Evolutionary conservation across 129 eudicot species (phyloP), one percentile per base, ranked within the genome.

Genomic region (Dittrichia graveolens): DNA sequence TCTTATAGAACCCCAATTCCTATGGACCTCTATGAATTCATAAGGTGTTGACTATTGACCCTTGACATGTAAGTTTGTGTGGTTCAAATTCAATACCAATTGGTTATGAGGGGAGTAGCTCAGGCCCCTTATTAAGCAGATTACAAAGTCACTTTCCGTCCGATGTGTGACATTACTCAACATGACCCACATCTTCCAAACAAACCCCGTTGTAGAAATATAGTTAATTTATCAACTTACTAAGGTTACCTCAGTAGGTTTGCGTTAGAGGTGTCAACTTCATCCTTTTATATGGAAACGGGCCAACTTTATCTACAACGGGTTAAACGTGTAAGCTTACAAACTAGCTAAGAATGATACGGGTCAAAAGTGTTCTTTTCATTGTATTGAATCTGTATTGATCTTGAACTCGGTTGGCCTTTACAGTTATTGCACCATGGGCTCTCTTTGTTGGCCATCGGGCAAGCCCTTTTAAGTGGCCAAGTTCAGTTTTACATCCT

Each of bases 361-460:
- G 7, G 39, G 37, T 68, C 45, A 52, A 9, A 37, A 2, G 1
- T 42, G n/a, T 48, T 66, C 8, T 5, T 34, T 35, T 14, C 19
- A 18, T 31, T 39, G 39, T 55, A 54, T 54, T 46, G 10, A 4
- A 39, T 19, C 16, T 4, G 0, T 40, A 7, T 14, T 60, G 8
- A 40, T 18, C 18, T 54, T 7, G 2, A n/a, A 73, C 42, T 5
- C 15, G 44, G 45, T 77, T 18, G 9, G 9, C 15, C 59, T 45
- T 44, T 38, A 15, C 57, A 90, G 96, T 69, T 90, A 44, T 66
- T 90, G 34, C 94, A 90, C 73, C 96, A 90, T 41, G 96, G 91
- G 18, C 91, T 90, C 72, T 90, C 96, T 5, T 65, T 85, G 84
- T 54, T 76, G 56, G 81, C 89, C 11, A 77, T 90, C 68, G 11